Conservation (phyloP, 106 monocot genomes). For the Platanthera zijinensis region DNA sequence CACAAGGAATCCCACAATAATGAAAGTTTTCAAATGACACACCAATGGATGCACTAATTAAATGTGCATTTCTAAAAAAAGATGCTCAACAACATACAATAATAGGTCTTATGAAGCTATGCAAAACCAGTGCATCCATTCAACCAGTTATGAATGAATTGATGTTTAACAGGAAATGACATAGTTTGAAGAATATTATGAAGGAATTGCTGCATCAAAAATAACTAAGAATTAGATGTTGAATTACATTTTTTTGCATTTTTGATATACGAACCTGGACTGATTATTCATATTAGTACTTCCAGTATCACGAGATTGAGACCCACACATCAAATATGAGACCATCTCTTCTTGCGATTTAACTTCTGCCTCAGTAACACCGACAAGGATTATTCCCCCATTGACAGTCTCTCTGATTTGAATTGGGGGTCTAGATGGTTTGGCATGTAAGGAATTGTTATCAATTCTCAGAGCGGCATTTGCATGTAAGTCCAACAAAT, state of each 20-base stretch:
- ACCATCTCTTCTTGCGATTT: conserved; percentile 89
- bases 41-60: neutral
- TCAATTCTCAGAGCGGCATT: conserved; percentile 37
- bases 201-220: neutral
- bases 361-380: conserved; percentile 87
- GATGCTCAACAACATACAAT: neutral
- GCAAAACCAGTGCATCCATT: neutral
- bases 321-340: conserved; percentile 68
- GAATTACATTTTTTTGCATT: neutral
- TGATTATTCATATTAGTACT: conserved; percentile 99
- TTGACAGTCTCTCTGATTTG: conserved; percentile 90
- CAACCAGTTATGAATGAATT: neutral
- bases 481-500: conserved; percentile 61
- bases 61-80: neutral
- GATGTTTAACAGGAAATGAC: too few species aligned
- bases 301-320: conserved; percentile 78
- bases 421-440: conserved; percentile 67
- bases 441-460: conserved; percentile 17
- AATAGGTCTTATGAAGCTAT: neutral
- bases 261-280: conserved; percentile 54
- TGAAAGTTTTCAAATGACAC: neutral
- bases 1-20: neutral
- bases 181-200: neutral
- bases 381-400: conserved; percentile 91
- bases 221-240: neutral